Base-by-base conservation (phyloP, 2,329 filamentous ascomycete genomes). In the Huntiella decipiens region DNA sequence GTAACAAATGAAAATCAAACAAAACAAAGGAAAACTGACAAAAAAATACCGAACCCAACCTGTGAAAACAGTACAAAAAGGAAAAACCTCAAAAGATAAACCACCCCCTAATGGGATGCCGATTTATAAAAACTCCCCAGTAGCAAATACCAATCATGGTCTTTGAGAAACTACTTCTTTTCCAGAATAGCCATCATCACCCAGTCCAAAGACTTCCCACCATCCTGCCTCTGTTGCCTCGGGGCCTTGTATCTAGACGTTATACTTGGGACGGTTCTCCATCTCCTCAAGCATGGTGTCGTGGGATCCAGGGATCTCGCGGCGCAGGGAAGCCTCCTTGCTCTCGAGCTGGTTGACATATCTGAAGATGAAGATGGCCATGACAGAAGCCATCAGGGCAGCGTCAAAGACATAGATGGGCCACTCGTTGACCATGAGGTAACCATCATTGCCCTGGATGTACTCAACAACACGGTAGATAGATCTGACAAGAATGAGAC, bases 391-490 rank as follows among this genome's bases (percentile, higher is more conserved):
- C 63, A 68, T 68, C 3, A 61, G 55, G 2, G 56, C 44, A 0
- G 62, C 58, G 47, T 68, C 65, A 34, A 68, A 66, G n/a, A 66
- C 45, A 43, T 66, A 68, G 0, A 67, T 53, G 33, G 58, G 63
- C 1, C 54, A 52, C 51, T 68, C 65, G 33, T 64, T 60, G 1
- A 55, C 57, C 38, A 67, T 58, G 0, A 67, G 51, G 6, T 60
- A 64, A 0, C 65, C 65, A 0, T 46, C 54, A 5, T 62, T 58
- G 1, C 66, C 66, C 49, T 65, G 58, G 0, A 61, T 49, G 48
- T 70, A 71, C 53, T 71, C 68, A 4, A 69, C 50, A 1, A 67
- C 60, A 5, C 67, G 60, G 44, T 69, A 67, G 15, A 67, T 51
- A 42, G 62, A 65, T 37, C 68, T 56, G 4, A 68, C 54, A 13